A percentile compares a stretch with the other conserved stretches of the same genome.
Evolutionary conservation across 2,329 filamentous ascomycete species (phyloP).

Genomic region (Tolypocladium sp.): DNA sequence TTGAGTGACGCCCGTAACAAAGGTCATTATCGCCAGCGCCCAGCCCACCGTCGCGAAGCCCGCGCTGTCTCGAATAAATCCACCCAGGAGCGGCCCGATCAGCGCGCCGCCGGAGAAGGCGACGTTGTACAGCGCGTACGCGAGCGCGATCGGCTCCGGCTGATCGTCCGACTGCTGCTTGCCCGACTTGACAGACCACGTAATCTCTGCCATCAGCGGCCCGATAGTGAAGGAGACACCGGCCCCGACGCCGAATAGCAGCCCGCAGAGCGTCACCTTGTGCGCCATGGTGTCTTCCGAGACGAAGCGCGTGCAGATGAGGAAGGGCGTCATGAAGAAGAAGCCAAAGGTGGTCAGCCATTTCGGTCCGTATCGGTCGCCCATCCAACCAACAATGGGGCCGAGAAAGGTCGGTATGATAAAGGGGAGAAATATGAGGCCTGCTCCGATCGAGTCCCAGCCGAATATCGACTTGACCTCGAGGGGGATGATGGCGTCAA

Average conservation of each 20-base stretch:
- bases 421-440: constrained; percentile 23
- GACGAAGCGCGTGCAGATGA: constrained; percentile 23
- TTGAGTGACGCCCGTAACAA: constrained; percentile 16
- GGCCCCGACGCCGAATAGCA: constrained; percentile 20
- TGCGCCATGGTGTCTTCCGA: constrained; percentile 16
- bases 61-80: constrained; percentile 20
- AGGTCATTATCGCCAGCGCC: constrained; percentile 18
- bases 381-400: constrained; percentile 18
- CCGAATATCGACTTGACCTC: constrained; percentile 17
- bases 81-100: constrained; percentile 22
- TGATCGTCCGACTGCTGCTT: constrained; percentile 4
- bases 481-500: constrained; percentile 24
- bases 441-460: constrained; percentile 23
- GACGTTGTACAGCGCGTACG: constrained; percentile 26
- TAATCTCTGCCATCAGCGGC: constrained; percentile 26
- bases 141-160: constrained; percentile 20
- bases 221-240: constrained; percentile 20
- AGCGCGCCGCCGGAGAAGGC: constrained; percentile 22
- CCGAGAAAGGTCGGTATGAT: constrained; percentile 20
- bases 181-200: constrained; percentile 17
- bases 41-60: constrained; percentile 24
- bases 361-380: constrained; percentile 24
- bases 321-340: constrained; percentile 21
- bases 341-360: constrained; percentile 23
- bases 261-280: constrained; percentile 21